Conservation (phyloP, 257 asterid genomes). For the Ehretia macrophylla region DNA sequence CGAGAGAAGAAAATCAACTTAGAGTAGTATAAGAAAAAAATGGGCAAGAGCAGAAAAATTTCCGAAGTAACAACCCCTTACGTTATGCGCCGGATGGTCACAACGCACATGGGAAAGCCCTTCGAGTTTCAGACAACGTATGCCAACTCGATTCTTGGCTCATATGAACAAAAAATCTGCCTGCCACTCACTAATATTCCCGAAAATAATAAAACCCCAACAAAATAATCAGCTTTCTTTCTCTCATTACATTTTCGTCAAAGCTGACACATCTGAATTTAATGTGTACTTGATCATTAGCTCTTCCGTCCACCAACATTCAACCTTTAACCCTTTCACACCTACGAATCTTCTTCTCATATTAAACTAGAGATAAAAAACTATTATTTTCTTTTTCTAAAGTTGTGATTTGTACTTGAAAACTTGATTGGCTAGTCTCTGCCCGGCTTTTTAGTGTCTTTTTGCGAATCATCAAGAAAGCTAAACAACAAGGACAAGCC, state of each 20-base stretch:
- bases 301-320: background rate
- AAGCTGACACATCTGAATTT: background rate
- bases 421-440: no score
- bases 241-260: background rate
- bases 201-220: background rate
- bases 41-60: no score
- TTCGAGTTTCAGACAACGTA: slow-evolving; percentile 20
- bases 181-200: background rate
- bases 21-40: no score
- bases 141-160: slow-evolving; percentile 19
- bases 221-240: background rate
- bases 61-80: slow-evolving; percentile 1
- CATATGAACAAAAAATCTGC: no score
- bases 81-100: slow-evolving; percentile 10
- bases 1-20: no score
- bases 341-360: background rate
- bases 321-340: background rate
- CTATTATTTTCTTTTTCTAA: no score
- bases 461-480: background rate
- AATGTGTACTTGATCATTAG: background rate
- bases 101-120: slow-evolving; percentile 13
- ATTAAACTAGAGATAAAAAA: background rate
- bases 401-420: no score
- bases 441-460: background rate
- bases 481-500: background rate